Conservation (phyloP, 2,329 filamentous ascomycete genomes). For the Pezicula neosporulosa region DNA sequence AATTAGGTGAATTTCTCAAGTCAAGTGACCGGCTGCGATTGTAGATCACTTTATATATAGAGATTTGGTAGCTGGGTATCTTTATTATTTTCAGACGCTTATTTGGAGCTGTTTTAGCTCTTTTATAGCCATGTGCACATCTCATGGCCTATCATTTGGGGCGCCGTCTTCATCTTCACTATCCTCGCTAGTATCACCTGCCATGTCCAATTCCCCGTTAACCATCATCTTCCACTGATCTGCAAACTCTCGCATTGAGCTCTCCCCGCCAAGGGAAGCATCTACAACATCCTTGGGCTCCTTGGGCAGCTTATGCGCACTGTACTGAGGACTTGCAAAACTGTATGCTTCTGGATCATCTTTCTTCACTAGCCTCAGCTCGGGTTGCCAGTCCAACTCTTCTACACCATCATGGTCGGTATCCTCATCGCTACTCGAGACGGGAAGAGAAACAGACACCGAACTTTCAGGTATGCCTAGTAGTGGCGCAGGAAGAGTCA, state of each 20-base stretch:
- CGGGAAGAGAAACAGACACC: conserved; percentile 23
- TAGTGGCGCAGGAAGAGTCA: conserved; percentile 58
- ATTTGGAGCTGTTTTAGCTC: no score
- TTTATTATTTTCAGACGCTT: no score
- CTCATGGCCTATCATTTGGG: no score
- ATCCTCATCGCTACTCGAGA: conserved; percentile 34
- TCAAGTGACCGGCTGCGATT: no score
- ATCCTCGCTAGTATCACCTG: conserved; percentile 30
- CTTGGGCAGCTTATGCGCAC: conserved; percentile 90
- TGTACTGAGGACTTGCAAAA: conserved; percentile 83
- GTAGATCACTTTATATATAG: no score
- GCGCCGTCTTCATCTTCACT: conserved; percentile 30
- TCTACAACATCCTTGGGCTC: conserved; percentile 92
- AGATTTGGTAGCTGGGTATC: no score
- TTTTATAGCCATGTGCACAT: no score
- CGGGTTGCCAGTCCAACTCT: conserved; percentile 58
- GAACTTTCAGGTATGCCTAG: conserved; percentile 42
- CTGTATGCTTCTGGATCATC: conserved; percentile 87
- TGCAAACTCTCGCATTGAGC: conserved; percentile 78
- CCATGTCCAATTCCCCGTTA: conserved; percentile 34
- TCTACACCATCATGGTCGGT: conserved; percentile 44
- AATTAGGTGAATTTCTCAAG: no score
- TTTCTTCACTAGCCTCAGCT: conserved; percentile 77
- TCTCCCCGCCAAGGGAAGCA: conserved; percentile 63
- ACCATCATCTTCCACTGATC: conserved; percentile 66